A percentile compares a stretch with the other conserved stretches of the same genome.
These are phyloP conservation scores for Luvunga scandens DNA, from an alignment of 345 rosid genomes.

Conservation along the genomic window DNA sequence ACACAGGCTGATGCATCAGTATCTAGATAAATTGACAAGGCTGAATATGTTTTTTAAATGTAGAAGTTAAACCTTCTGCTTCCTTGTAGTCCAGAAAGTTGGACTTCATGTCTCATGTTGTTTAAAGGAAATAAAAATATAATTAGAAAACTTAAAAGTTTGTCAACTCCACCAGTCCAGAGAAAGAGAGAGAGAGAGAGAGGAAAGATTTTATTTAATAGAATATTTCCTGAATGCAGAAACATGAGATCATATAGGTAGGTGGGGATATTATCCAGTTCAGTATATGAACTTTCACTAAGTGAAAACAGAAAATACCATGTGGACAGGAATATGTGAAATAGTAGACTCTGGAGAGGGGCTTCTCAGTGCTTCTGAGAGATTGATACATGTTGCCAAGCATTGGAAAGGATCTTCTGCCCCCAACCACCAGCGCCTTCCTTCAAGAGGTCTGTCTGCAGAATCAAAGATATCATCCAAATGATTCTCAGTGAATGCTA, in stretches of 20 bases:
- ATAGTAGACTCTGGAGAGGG: slow-evolving; percentile 63
- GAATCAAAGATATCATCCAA: slow-evolving; percentile 88
- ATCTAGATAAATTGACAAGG: not conserved
- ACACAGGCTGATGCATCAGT: not conserved
- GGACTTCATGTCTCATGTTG: not conserved
- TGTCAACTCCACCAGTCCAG: not conserved
- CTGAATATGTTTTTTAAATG: not conserved
- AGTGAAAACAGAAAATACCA: slow-evolving; percentile 45
- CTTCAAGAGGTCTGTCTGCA: slow-evolving; percentile 93
- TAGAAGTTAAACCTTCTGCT: slow-evolving; percentile 8
- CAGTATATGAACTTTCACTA: slow-evolving; percentile 3
- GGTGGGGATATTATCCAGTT: slow-evolving; percentile 2
- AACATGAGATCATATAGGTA: not conserved
- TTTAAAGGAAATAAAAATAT: not conserved
- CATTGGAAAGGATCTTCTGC: slow-evolving; percentile 99
- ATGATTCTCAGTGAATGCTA: slow-evolving; percentile 84
- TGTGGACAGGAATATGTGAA: slow-evolving; percentile 89
- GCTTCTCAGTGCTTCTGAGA: slow-evolving; percentile 90
- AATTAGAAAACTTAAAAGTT: not conserved
- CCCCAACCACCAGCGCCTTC: slow-evolving; percentile 89
- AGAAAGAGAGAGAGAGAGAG: not conserved
- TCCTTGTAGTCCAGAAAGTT: not conserved
- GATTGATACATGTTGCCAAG: slow-evolving; percentile 84
- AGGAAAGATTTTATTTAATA: not conserved
- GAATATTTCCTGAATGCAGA: not conserved